Conservation (phyloP, 768 basidiomycete genomes). For the Tremella fuciformis region DNA sequence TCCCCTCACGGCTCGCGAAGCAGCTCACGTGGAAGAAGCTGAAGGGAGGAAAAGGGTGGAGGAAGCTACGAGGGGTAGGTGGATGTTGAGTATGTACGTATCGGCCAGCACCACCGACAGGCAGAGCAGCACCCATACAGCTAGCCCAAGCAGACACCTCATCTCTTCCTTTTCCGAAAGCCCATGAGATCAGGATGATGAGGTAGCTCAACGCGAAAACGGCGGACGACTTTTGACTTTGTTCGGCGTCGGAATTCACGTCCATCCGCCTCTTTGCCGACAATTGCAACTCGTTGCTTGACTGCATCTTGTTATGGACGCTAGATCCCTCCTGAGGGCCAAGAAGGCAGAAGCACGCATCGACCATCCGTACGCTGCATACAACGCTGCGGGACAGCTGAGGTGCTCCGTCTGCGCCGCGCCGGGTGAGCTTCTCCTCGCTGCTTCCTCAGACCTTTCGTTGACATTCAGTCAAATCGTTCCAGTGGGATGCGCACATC, state of each 20-base stretch:
- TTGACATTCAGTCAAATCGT: conserved; percentile 26
- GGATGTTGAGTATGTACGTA: conserved; percentile 2
- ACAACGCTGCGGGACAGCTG: conserved; percentile 38
- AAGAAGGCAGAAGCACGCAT: conserved; percentile 48
- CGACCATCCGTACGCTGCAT: conserved; percentile 44
- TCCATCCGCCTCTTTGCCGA: not conserved
- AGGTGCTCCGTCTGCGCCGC: conserved; percentile 46
- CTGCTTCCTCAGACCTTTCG: not conserved
- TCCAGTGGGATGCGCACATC: conserved; percentile 48
- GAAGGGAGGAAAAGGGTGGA: not conserved
- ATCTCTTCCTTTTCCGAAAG: too few relatives aligned
- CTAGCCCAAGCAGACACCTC: too few relatives aligned
- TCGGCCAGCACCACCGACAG: not conserved
- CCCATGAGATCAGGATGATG: too few relatives aligned
- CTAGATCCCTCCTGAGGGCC: conserved; percentile 45
- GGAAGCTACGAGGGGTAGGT: not conserved
- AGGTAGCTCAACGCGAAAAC: too few relatives aligned
- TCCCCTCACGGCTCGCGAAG: not conserved
- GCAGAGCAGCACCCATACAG: too few relatives aligned
- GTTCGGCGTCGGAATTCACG: too few relatives aligned
- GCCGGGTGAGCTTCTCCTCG: conserved; percentile 31
- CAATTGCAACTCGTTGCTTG: not conserved
- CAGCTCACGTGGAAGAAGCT: not conserved
- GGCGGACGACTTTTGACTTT: too few relatives aligned
- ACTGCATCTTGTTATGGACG: conserved; percentile 37